Percentiles rank a stretch among this genome's conserved stretches.
phyloP scores from a whole-genome alignment of 495 filamentous ascomycete genomes.

The Pyronema domesticum region DNA sequence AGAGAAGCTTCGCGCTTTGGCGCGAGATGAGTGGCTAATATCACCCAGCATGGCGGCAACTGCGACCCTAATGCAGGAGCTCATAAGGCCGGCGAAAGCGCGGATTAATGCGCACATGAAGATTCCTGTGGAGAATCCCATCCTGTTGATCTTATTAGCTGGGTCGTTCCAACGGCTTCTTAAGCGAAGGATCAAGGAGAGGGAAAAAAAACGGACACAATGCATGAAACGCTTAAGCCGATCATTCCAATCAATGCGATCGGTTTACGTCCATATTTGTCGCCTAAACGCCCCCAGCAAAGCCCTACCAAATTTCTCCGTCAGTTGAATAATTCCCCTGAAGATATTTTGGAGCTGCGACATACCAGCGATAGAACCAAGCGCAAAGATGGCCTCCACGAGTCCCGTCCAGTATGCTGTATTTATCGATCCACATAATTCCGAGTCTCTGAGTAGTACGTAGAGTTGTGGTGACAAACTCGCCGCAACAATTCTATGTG shows the following conservation, averaged over 20 bases:
- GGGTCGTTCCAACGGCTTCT: background rate
- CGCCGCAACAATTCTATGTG: conserved; percentile 29
- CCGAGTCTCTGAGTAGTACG: conserved; percentile 28
- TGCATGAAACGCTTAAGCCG: conserved; percentile 27
- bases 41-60: conserved; percentile 31
- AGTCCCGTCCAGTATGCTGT: conserved; percentile 30
- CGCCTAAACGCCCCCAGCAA: conserved; percentile 29
- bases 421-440: conserved; percentile 28
- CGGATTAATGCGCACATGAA: conserved; percentile 28
- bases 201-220: conserved; percentile 11
- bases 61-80: conserved; percentile 28
- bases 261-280: conserved; percentile 27
- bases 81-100: conserved; percentile 28
- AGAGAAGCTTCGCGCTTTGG: conserved; percentile 29
- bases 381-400: conserved; percentile 32
- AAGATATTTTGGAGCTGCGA: background rate
- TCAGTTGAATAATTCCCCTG: background rate
- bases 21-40: conserved; percentile 24
- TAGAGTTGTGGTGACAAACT: conserved; percentile 31
- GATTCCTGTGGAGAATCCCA: conserved; percentile 30
- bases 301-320: conserved; percentile 9
- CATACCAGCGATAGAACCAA: conserved; percentile 29
- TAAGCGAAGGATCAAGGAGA: background rate
- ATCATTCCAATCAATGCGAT: conserved; percentile 28
- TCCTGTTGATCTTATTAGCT: conserved; percentile 4